These are phyloP conservation scores for Epichloe typhina DNA, from an alignment of 2,329 filamentous ascomycete species.

Conservation along the genomic window DNA sequence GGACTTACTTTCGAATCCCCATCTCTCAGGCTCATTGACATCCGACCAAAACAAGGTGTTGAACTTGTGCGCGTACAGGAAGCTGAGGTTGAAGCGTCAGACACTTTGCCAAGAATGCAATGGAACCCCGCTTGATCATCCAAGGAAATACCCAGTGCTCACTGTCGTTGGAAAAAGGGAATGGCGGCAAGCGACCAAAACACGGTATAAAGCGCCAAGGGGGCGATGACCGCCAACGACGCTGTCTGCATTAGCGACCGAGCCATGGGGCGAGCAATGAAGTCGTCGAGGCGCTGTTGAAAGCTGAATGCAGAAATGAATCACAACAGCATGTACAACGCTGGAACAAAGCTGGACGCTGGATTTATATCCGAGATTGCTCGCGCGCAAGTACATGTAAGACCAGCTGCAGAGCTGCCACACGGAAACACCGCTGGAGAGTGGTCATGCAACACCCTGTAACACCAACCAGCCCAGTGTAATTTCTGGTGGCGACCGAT, in stretches of 20 bases:
- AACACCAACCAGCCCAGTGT: neutral
- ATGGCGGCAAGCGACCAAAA: slow-evolving; percentile 54
- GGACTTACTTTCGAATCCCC: slow-evolving; percentile 66
- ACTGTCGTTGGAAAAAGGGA: slow-evolving; percentile 71
- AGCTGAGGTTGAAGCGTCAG: slow-evolving; percentile 32
- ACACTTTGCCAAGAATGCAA: neutral
- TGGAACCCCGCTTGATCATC: neutral
- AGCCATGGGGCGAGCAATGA: neutral
- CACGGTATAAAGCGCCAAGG: slow-evolving; percentile 51
- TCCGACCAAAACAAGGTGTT: slow-evolving; percentile 61
- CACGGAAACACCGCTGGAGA: neutral
- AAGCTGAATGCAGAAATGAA: too few relatives aligned
- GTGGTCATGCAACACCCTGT: neutral
- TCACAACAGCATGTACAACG: too few relatives aligned
- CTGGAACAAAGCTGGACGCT: too few relatives aligned
- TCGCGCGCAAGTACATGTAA: neutral
- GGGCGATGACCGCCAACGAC: slow-evolving; percentile 29
- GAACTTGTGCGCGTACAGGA: slow-evolving; percentile 72
- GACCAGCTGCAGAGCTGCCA: too few relatives aligned
- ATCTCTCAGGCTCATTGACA: slow-evolving; percentile 62
- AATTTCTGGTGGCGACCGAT: neutral
- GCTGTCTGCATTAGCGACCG: slow-evolving; percentile 20
- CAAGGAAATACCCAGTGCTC: slow-evolving; percentile 20
- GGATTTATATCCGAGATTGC: neutral
- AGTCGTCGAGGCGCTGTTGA: neutral